These are phyloP conservation scores for Tuctoria greenei DNA, from an alignment of 176 grass and related monocot species.

Conservation along the genomic window DNA sequence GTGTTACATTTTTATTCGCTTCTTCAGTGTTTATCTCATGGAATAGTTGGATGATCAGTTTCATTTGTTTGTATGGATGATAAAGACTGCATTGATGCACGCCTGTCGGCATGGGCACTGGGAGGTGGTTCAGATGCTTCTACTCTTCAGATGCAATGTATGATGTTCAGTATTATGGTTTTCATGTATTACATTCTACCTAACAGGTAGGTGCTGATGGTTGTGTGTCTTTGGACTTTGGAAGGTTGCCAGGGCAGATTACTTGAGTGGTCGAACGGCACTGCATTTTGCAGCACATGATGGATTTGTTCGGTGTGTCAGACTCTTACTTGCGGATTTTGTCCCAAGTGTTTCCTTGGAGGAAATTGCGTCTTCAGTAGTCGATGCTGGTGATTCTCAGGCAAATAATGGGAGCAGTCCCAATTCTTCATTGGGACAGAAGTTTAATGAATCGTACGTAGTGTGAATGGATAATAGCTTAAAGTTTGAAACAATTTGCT, in stretches of 20 bases:
- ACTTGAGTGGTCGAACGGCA: slow-evolving; percentile 86
- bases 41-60: slow-evolving; percentile 32
- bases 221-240: slow-evolving; percentile 30
- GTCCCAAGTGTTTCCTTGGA: slow-evolving; percentile 63
- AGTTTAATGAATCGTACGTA: slow-evolving; percentile 69
- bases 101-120: slow-evolving; percentile 89
- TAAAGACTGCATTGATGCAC: slow-evolving; percentile 95
- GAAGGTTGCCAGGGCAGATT: slow-evolving; percentile 84
- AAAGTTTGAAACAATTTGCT: slow-evolving; percentile 18
- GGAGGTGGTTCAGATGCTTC: slow-evolving; percentile 92
- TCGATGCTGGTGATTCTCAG: slow-evolving; percentile 43
- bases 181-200: background rate
- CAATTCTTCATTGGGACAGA: slow-evolving; percentile 48
- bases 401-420: slow-evolving; percentile 52
- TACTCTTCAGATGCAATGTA: slow-evolving; percentile 92
- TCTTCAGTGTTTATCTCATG: slow-evolving; percentile 18
- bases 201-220: slow-evolving; percentile 12
- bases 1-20: background rate
- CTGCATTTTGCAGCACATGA: slow-evolving; percentile 82
- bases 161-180: slow-evolving; percentile 26
- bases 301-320: slow-evolving; percentile 77
- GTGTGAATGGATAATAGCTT: background rate
- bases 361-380: slow-evolving; percentile 30
- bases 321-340: slow-evolving; percentile 73
- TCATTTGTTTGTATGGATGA: slow-evolving; percentile 25